Percentiles rank a stretch among this genome's conserved stretches.
Conservation (phyloP, 345 rosid genomes). For the Raphanus raphanistrum region DNA sequence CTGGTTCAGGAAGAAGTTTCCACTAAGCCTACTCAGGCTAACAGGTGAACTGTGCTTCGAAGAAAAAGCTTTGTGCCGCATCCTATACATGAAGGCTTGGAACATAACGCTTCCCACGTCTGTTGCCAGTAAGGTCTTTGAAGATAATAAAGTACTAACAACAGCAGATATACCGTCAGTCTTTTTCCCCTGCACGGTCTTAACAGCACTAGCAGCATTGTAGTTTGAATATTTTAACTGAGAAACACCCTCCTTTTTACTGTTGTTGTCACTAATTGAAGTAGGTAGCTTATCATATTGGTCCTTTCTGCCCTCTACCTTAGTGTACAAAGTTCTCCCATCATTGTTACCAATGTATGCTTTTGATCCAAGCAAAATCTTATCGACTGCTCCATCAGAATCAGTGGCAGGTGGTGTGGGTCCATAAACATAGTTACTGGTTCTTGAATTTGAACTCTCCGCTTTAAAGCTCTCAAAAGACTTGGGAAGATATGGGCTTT, state of each 20-base stretch:
- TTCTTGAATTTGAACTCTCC: slow-evolving; percentile 72
- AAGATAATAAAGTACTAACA: slow-evolving; percentile 54
- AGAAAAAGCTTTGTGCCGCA: slow-evolving; percentile 66
- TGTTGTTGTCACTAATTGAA: slow-evolving; percentile 43
- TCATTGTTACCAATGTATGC: slow-evolving; percentile 47
- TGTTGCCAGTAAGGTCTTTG: slow-evolving; percentile 74
- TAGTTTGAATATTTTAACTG: slow-evolving; percentile 58
- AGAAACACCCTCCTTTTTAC: slow-evolving; percentile 48
- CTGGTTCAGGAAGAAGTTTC: slow-evolving; percentile 60
- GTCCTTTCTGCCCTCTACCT: slow-evolving; percentile 61
- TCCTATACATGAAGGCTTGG: slow-evolving; percentile 91
- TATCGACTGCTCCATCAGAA: slow-evolving; percentile 64
- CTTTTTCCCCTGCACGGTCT: slow-evolving; percentile 53
- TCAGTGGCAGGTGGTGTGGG: slow-evolving; percentile 76
- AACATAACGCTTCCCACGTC: slow-evolving; percentile 85
- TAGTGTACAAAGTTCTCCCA: slow-evolving; percentile 51
- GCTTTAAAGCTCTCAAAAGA: slow-evolving; percentile 44
- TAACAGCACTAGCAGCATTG: slow-evolving; percentile 52
- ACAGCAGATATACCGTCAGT: slow-evolving; percentile 50
- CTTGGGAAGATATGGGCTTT: slow-evolving; percentile 83
- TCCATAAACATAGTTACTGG: slow-evolving; percentile 70
- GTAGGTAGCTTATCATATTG: slow-evolving; percentile 48
- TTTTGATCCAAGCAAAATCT: slow-evolving; percentile 55
- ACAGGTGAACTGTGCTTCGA: slow-evolving; percentile 47
- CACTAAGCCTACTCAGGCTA: slow-evolving; percentile 61